Evolutionary conservation across 306 rosid species (phyloP).

Genomic region (Citrullus mucosospermus): DNA sequence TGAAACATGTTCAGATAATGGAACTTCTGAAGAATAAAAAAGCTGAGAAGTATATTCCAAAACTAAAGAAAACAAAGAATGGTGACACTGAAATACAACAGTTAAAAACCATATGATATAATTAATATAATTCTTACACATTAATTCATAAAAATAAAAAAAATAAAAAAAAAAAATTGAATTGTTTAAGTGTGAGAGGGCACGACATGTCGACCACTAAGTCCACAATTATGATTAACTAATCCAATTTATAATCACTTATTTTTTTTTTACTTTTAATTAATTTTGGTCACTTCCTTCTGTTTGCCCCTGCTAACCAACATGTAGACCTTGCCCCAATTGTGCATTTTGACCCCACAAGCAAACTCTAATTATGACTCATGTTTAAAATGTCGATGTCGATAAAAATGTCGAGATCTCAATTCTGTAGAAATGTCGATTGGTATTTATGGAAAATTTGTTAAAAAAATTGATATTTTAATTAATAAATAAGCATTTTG

Average conservation of each 20-base stretch:
- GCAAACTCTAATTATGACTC: neutral
- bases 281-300: neutral
- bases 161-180: neutral
- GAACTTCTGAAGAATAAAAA: neutral
- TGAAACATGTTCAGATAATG: constrained; percentile 7
- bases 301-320: neutral
- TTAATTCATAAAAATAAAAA: neutral
- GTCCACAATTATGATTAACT: neutral
- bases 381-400: too few species aligned
- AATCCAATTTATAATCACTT: neutral
- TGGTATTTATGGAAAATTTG: too few species aligned
- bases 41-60: constrained; percentile 18
- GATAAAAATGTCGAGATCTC: too few species aligned
- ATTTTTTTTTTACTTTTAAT: neutral
- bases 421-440: too few species aligned
- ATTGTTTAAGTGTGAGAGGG: neutral
- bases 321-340: constrained; percentile 5
- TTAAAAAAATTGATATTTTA: too few species aligned
- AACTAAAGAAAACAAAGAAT: constrained; percentile 24
- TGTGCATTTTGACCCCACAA: neutral
- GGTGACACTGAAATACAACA: constrained; percentile 17
- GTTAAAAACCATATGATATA: neutral
- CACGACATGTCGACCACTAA: constrained; percentile 9
- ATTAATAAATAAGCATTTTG: too few species aligned
- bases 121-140: neutral